phyloP scores from a whole-genome alignment of 345 rosid species.

The Gossypium anomalum region DNA sequence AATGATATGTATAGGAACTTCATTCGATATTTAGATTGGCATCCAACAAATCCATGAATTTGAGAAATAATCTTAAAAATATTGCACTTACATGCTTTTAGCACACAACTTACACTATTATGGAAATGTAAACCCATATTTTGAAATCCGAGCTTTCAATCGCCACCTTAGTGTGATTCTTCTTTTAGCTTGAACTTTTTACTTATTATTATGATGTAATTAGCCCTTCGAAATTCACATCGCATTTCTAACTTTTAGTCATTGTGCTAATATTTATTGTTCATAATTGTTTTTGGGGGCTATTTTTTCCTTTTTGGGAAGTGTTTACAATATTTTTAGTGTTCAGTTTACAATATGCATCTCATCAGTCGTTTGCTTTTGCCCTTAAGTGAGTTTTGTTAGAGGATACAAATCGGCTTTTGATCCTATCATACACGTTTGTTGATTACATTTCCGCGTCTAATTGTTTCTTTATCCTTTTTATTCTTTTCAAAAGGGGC shows the following conservation, averaged over 20 bases:
- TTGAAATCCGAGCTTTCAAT: no score
- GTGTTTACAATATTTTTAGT: not conserved
- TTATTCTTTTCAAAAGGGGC: constrained; percentile 33
- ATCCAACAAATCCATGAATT: not conserved
- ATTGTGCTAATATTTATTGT: not conserved
- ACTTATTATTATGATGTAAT: not conserved
- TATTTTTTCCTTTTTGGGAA: not conserved
- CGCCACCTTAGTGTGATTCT: not conserved
- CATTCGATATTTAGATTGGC: not conserved
- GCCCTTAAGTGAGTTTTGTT: not conserved
- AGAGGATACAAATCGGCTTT: not conserved
- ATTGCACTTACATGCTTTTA: no score
- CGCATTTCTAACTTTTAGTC: not conserved
- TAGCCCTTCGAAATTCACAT: not conserved
- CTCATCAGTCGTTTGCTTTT: not conserved
- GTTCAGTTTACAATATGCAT: not conserved
- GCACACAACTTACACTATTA: no score
- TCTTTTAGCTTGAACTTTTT: not conserved
- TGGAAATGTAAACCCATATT: no score
- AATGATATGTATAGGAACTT: no score
- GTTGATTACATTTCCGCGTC: not conserved
- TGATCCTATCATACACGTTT: no score
- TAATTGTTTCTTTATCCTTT: not conserved
- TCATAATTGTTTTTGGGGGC: not conserved
- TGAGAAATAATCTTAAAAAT: not conserved